Evolutionary conservation across 352 stramenopile genomes (phyloP), one percentile per base, ranked within the genome.

Genomic region (Pythium catenulatum): DNA sequence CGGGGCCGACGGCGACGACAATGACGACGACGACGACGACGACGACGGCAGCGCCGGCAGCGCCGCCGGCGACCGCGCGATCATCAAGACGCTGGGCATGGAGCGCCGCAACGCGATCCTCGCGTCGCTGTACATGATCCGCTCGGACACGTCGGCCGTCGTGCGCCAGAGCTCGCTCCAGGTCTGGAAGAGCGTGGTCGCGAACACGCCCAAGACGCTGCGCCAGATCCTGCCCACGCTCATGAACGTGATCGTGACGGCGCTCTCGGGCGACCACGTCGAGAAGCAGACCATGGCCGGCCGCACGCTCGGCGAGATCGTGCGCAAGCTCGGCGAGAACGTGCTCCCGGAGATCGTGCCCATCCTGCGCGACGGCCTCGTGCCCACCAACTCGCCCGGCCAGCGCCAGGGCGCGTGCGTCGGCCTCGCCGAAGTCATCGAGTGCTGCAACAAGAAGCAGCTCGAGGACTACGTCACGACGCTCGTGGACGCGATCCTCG

Each of bases 111-210:
- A 99, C 86, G 96, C 97, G 34, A 98, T 99, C 70, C 95, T 99
- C 63, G 96, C 99, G 66, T 99, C 97, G 78, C 91, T 99, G 27
- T 99, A 99, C 94, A 98, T 99, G 88, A 98, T 99, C 80, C 96
- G 99, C 65, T 99, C 97, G 66, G 99, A 99, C 90, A 99, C 96
- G 43, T 98, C 97, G 58, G 95, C 97, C 17, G 95, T 99, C 19
- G 99, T 99, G 82, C 97, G 99, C 23, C 98, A 99, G 88, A 98
- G 94, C 76, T 98, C 99, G 48, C 90, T 99, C 46, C 98, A 99
- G 90, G 95, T 98, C 27, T 99, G 99, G 99, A 99, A 99, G 96
- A 99, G 98, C 81, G 97, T 99, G 36, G 99, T 99, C 7, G 90
- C 93, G 54, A 99, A 99, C 93, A 99, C 99, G 34, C 98, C 98